Evolutionary conservation across 2,329 filamentous ascomycete species (phyloP).

Genomic region (Bretziella fagacearum): DNA sequence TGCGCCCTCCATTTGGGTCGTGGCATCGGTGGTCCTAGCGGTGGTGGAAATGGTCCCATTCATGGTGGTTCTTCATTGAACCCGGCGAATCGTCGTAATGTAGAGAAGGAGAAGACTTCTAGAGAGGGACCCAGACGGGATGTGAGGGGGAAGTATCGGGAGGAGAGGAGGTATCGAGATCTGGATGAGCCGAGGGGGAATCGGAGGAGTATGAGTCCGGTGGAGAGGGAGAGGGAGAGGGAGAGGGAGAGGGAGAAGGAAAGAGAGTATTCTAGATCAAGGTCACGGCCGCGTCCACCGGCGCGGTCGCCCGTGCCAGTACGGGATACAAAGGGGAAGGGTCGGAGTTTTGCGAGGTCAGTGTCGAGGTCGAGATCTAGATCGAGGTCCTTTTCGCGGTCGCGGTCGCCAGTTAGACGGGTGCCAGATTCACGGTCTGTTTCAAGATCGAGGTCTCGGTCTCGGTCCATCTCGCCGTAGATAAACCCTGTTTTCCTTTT

Average conservation of each 20-base stretch:
- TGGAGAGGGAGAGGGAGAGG: not conserved
- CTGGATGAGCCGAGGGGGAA: constrained; percentile 8
- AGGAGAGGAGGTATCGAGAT: constrained; percentile 10
- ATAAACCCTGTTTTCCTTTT: no score
- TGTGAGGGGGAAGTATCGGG: not conserved
- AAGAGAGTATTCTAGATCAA: not conserved
- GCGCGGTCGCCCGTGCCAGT: constrained; percentile 3
- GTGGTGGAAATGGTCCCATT: not conserved
- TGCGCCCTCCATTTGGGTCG: constrained; percentile 45
- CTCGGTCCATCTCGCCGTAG: no score
- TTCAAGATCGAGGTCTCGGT: constrained; percentile 3
- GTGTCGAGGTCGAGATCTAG: constrained; percentile 1
- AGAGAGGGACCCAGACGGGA: constrained; percentile 1
- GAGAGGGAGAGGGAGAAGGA: not conserved
- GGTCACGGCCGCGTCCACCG: not conserved
- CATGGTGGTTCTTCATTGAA: not conserved
- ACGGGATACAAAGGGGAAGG: not conserved
- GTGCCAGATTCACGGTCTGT: constrained; percentile 1
- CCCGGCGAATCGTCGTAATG: not conserved
- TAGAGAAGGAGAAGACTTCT: no score
- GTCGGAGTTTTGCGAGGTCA: not conserved
- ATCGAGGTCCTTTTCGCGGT: constrained; percentile 8
- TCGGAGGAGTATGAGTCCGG: not conserved
- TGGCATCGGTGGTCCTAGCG: not conserved
- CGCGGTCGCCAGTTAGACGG: constrained; percentile 2